Evolutionary conservation across 176 grass and related monocot species (phyloP), one percentile per base, ranked within the genome.

Genomic region (Zea mays): DNA sequence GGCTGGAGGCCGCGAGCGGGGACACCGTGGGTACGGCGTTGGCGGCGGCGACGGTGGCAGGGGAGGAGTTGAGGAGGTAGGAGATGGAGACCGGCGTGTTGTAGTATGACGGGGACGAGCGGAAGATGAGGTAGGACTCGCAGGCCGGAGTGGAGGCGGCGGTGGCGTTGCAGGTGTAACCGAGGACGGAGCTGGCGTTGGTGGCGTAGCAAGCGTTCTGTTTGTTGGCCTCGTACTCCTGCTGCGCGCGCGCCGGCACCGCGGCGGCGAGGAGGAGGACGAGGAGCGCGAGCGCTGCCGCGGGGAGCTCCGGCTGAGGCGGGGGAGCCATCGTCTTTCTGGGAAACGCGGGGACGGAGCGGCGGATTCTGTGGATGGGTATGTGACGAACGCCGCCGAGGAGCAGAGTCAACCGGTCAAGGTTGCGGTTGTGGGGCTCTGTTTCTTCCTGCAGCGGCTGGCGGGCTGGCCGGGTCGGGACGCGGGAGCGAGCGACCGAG

Each of bases 131-230:
- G 82, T 76, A 93, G 7, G 90, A 41, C 67, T 60, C 10, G 84
- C 94, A 93, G 11, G 74, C 4, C 1, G 63, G 60, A 44, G 20
- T 0, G 61, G 35, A 5, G 50, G 62, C 1, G 11, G 35, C 4
- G 33, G 75, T 62, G 72, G 85, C 81, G 83, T 85, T 87, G 84
- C 94, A 97, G 84, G 72, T 60, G 86, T 93, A 97, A 58, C 91
- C 94, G 27, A 97, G 86, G n/a, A 73, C 88, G 71, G 94, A 84
- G 51, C 72, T 86, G 58, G 10, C 63, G 51, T 84, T 88, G 62
- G 62, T 72, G n/a, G 0, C 65, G 59, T 85, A 43, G 91, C 94
- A 97, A 17, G 39, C 1, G 19, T 65, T 8, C 66, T 97, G 88
- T 50, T 2, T 20, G 73, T 91, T 86, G 10, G 81, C 69, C 73